Base-by-base conservation (phyloP, 225 moss, liverwort and hornwort genomes). In the Lunularia cruciata region DNA sequence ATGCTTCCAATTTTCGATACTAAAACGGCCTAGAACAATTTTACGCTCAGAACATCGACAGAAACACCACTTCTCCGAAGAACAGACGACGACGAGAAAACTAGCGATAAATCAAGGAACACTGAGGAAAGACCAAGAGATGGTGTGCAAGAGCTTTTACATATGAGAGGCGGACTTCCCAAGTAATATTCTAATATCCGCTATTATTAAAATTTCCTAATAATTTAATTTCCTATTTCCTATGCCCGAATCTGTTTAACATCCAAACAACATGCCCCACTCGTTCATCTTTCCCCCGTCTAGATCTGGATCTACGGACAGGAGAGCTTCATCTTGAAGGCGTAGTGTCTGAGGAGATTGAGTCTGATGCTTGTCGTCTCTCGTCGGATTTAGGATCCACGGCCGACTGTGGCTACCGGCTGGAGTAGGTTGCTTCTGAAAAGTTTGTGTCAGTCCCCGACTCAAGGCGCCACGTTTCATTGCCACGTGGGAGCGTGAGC, bases 1-100 rank as follows among this genome's bases (percentile, higher is more conserved):
- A 77, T 77, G 38, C 77, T 67, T 67, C 72, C 4, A 32, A 43
- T 42, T 51, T 60, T 51, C 56, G 30, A 15, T 31, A 42, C 49
- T 60, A 47, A 58, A 59, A n/a, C 30, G 10, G 56, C 56, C 56
- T 56, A 56, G 31, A 31, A 30, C 30, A 31, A 15, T 28, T 14
- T 31, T 56, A 32, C 23, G 30, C 18, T 56, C 31, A 56, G 56
- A 1, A 56, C 56, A 56, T 56, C 56, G 56, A 56, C 56, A 31
- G 31, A 56, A 31, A 56, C 22, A 31, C 5, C 14, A 31, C 56
- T 13, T 3, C 56, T 11, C 0, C 4, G 2, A 31, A 30, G 56
- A 56, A 56, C 49, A 16, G 5, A 16, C 28, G 8, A 28, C 28
- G 56, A 56, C 5, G 5, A 7, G 30, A 56, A 31, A 56, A n/a